Conservation (phyloP, 495 filamentous ascomycete genomes). For the Rusavskia elegans region DNA sequence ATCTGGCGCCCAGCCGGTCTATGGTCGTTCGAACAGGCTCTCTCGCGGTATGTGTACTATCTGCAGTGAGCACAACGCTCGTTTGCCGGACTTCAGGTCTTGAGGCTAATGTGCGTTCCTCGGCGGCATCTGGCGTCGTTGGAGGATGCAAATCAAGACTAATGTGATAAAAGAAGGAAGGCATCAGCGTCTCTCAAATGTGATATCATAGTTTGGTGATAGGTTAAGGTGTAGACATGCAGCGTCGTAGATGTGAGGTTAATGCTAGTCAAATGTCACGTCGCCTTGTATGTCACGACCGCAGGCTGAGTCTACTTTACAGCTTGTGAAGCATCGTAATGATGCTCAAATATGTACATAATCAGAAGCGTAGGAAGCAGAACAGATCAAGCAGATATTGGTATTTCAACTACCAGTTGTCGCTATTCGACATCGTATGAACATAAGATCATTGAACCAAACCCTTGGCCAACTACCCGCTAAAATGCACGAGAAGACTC, state of each 20-base stretch:
- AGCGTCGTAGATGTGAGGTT: no score
- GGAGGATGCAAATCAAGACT: conserved; percentile 51
- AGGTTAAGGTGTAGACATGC: no score
- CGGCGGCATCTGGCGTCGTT: neutral
- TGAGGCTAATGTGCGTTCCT: neutral
- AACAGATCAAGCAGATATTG: neutral
- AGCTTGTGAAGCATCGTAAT: neutral
- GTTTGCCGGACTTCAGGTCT: neutral
- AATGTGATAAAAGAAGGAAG: conserved; percentile 84
- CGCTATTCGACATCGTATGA: neutral
- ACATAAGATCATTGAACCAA: neutral
- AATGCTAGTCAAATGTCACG: no score
- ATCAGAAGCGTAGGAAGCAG: no score
- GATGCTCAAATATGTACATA: no score
- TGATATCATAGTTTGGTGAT: neutral
- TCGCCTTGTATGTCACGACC: no score
- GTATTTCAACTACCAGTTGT: conserved; percentile 6
- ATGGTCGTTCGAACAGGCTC: no score
- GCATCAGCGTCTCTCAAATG: conserved; percentile 28
- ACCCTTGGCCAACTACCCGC: conserved; percentile 2
- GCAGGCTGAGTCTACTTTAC: no score
- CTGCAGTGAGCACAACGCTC: no score
- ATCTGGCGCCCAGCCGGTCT: no score
- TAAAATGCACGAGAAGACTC: conserved; percentile 5
- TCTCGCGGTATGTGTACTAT: no score